Evolutionary conservation across 768 basidiomycete genomes (phyloP).

Genomic region (Panaeolus papilionaceus): DNA sequence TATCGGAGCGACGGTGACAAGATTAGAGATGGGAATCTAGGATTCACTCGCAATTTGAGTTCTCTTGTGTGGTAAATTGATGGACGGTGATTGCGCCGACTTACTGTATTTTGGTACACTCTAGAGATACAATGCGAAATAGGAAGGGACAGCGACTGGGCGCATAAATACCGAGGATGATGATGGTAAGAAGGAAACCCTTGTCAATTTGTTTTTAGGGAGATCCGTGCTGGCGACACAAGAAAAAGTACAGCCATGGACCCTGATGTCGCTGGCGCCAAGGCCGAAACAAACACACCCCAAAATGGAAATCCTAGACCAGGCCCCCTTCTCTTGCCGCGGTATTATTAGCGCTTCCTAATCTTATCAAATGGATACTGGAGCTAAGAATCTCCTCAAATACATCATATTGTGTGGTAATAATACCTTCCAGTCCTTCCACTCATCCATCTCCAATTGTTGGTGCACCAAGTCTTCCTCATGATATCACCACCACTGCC

Average conservation of each 20-base stretch:
- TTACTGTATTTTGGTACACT: background rate
- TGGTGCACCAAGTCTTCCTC: background rate
- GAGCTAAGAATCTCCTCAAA: background rate
- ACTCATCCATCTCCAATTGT: background rate
- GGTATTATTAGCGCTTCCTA: conserved; percentile 13
- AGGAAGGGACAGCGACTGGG: background rate
- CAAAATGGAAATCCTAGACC: background rate
- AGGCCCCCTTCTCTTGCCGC: background rate
- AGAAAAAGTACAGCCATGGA: background rate
- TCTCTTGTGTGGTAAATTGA: conserved; percentile 8
- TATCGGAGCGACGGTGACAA: background rate
- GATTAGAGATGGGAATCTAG: conserved; percentile 13
- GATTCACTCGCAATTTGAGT: conserved; percentile 7
- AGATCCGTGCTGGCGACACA: background rate
- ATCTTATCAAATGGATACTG: background rate
- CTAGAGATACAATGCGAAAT: background rate
- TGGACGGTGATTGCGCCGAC: background rate
- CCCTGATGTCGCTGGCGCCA: conserved; percentile 8
- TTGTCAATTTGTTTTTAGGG: background rate
- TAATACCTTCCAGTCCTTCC: background rate
- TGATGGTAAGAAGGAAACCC: background rate
- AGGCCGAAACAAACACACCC: conserved; percentile 8
- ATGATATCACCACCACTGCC: background rate
- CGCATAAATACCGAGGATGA: conserved; percentile 10
- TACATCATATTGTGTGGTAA: background rate